Evolutionary conservation across 257 asterid species (phyloP).

Genomic region (Solanum megistacrolobum): DNA sequence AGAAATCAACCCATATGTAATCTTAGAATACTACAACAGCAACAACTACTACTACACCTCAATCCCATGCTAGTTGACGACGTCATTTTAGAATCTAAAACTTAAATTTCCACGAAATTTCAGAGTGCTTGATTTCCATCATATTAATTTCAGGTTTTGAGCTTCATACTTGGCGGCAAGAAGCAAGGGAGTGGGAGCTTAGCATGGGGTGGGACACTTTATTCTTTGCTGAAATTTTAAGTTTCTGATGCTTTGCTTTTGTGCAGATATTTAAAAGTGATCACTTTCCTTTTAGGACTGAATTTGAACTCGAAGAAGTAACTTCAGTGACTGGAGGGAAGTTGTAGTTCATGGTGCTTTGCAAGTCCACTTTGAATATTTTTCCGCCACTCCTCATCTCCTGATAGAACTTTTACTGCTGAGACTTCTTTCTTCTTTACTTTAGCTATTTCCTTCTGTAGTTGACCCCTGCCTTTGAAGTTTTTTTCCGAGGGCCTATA

Average conservation of each 20-base stretch:
- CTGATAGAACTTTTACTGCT: not conserved
- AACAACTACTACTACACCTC: not conserved
- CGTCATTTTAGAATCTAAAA: not conserved
- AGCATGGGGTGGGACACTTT: not conserved
- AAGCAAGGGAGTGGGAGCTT: not conserved
- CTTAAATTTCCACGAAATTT: not conserved
- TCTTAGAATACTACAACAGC: not conserved
- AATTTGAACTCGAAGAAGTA: not conserved
- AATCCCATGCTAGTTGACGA: not conserved
- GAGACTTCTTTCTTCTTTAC: not conserved
- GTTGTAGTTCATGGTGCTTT: not conserved
- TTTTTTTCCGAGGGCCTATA: constrained; percentile 11
- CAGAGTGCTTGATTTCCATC: not conserved
- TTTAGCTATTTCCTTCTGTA: not conserved
- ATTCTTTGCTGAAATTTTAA: not conserved
- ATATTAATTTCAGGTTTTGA: not conserved
- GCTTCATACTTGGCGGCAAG: not conserved
- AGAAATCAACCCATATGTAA: not conserved
- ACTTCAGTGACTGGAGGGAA: not conserved
- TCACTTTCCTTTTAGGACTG: constrained; percentile 2
- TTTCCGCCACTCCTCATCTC: not conserved
- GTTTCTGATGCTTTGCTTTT: constrained; percentile 17
- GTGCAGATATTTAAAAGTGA: constrained; percentile 24
- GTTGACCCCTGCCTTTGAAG: constrained; percentile 23
- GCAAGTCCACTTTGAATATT: not conserved